phyloP scores from a whole-genome alignment of 1,284 basidiomycete species.

The Sporisorium sorghi region DNA sequence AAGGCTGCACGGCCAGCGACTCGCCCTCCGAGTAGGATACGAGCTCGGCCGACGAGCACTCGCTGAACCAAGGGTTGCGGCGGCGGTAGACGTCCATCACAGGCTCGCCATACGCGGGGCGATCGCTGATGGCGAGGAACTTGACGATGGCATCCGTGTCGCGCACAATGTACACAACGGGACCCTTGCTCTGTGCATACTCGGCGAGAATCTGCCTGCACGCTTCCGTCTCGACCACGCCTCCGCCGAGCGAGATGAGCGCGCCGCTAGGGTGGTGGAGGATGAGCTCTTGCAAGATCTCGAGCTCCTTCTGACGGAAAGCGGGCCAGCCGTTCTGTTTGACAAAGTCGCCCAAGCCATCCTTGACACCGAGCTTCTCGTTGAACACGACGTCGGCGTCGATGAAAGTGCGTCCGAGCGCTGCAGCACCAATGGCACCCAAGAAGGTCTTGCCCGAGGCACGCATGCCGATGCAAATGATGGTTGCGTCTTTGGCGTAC shows the following conservation, averaged over 20 bases:
- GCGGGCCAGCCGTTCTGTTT: slow-evolving; percentile 80
- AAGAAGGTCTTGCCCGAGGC: slow-evolving; percentile 95
- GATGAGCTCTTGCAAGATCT: slow-evolving; percentile 69
- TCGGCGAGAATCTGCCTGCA: slow-evolving; percentile 75
- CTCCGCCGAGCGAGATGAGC: slow-evolving; percentile 84
- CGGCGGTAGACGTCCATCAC: slow-evolving; percentile 84
- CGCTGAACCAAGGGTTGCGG: slow-evolving; percentile 87
- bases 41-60: slow-evolving; percentile 86
- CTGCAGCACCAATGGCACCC: slow-evolving; percentile 80
- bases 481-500: slow-evolving; percentile 75
- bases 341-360: slow-evolving; percentile 81
- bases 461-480: slow-evolving; percentile 94
- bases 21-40: slow-evolving; percentile 75
- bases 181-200: slow-evolving; percentile 76
- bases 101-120: slow-evolving; percentile 76
- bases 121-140: slow-evolving; percentile 89
- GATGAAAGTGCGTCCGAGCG: slow-evolving; percentile 81
- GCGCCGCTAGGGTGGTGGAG: slow-evolving; percentile 70
- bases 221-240: slow-evolving; percentile 86
- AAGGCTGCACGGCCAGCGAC: slow-evolving; percentile 32
- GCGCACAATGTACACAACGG: slow-evolving; percentile 80
- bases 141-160: slow-evolving; percentile 79
- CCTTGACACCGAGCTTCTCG: slow-evolving; percentile 72
- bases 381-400: slow-evolving; percentile 90
- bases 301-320: slow-evolving; percentile 75